These are phyloP conservation scores for Polyplosphaeria fusca DNA, from an alignment of 495 filamentous ascomycete genomes.

Conservation along the genomic window DNA sequence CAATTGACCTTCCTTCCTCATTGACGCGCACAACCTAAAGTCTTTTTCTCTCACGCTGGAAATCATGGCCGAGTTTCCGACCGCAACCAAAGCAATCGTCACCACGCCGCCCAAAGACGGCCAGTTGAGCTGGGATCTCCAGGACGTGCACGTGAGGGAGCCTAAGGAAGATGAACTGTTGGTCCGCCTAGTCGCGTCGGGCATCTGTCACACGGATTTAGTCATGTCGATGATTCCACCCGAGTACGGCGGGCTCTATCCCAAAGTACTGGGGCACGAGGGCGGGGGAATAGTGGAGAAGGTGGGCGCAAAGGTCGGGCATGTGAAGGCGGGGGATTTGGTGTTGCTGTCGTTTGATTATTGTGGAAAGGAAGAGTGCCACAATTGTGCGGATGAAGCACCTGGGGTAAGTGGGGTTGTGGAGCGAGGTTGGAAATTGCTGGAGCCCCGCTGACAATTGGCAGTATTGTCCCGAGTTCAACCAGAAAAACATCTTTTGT, in stretches of 20 bases:
- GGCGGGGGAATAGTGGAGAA: slow-evolving; percentile 13
- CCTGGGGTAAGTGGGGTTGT: not conserved
- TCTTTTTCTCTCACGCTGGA: not conserved
- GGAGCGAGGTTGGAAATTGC: not conserved
- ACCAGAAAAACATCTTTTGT: not conserved
- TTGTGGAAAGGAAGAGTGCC: not conserved
- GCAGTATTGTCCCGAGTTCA: not conserved
- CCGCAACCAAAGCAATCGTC: slow-evolving; percentile 7
- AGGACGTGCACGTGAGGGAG: slow-evolving; percentile 2
- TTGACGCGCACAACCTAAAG: too few species aligned
- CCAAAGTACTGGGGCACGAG: slow-evolving; percentile 24
- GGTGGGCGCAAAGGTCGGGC: slow-evolving; percentile 5
- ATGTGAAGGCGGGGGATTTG: slow-evolving; percentile 7
- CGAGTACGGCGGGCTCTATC: slow-evolving; percentile 4
- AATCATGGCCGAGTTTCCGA: not conserved
- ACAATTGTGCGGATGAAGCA: not conserved
- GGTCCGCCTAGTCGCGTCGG: slow-evolving; percentile 11
- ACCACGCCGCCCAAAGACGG: slow-evolving; percentile 6
- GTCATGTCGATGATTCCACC: slow-evolving; percentile 3
- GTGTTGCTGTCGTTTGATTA: slow-evolving; percentile 18
- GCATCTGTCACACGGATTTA: slow-evolving; percentile 18
- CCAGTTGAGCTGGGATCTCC: not conserved
- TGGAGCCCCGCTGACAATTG: not conserved
- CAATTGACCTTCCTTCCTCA: too few species aligned
- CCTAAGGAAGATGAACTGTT: slow-evolving; percentile 3